Percentiles rank a stretch among this genome's conserved stretches.
Conservation (phyloP, 305 asterid species). For the Ajuga reptans region DNA sequence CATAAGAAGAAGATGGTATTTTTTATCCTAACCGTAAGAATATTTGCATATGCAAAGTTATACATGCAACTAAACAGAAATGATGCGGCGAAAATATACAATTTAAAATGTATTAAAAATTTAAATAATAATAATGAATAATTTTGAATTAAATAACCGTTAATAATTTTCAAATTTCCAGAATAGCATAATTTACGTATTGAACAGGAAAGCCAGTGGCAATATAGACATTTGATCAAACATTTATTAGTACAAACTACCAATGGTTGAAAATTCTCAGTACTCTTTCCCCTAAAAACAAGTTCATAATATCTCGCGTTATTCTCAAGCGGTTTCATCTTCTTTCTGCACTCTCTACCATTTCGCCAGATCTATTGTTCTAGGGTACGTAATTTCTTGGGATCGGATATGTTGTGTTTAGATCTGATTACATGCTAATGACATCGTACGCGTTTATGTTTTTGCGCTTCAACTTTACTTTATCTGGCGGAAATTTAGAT, state of each 20-base stretch:
- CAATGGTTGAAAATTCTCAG: constrained; percentile 9
- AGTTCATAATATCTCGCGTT: constrained; percentile 22
- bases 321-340: constrained; percentile 26
- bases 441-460: not conserved
- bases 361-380: constrained; percentile 29
- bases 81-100: no score
- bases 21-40: no score
- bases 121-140: no score
- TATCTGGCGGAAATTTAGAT: not conserved
- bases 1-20: no score
- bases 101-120: no score
- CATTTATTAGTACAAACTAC: constrained; percentile 18
- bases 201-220: not conserved
- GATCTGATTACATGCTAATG: constrained; percentile 16
- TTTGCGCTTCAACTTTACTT: constrained; percentile 8
- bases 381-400: constrained; percentile 23
- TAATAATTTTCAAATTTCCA: no score
- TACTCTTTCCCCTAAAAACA: not conserved
- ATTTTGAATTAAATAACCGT: no score
- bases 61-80: no score
- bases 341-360: constrained; percentile 22
- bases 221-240: constrained; percentile 2
- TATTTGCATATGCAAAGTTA: no score
- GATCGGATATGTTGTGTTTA: constrained; percentile 17
- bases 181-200: no score